A percentile compares a stretch with the other conserved stretches of the same genome.
These are phyloP conservation scores for Aspergillus viridinutans DNA, from an alignment of 2,329 filamentous ascomycete species.

Conservation along the genomic window DNA sequence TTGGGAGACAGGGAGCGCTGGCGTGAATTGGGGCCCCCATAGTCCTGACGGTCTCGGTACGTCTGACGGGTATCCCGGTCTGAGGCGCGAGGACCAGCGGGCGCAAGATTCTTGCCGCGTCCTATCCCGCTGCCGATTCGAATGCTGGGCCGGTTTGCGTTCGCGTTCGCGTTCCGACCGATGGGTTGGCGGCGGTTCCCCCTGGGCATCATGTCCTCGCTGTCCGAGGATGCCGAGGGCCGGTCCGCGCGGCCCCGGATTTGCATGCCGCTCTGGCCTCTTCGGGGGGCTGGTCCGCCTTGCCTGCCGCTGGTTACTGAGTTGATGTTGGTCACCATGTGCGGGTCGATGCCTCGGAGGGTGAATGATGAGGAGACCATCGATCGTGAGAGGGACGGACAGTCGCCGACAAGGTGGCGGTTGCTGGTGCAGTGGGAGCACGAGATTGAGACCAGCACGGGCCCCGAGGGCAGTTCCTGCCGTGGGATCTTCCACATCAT, in stretches of 20 bases:
- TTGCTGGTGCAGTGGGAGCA: conserved; percentile 43
- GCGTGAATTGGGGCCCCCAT: conserved; percentile 17
- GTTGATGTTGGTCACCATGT: conserved; percentile 38
- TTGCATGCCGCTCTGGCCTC: conserved; percentile 26
- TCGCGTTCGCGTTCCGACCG: conserved; percentile 11
- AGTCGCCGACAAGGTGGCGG: conserved; percentile 43
- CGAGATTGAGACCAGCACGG: conserved; percentile 40
- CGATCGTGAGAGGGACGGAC: conserved; percentile 29
- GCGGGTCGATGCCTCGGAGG: conserved; percentile 33
- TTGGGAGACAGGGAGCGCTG: conserved; percentile 32
- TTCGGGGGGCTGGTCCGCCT: conserved; percentile 11
- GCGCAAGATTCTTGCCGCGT: conserved; percentile 22
- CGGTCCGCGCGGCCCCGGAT: conserved; percentile 35
- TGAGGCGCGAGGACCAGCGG: conserved; percentile 12
- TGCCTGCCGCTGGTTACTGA: conserved; percentile 13
- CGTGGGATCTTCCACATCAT: conserved; percentile 51
- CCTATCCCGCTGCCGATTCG: conserved; percentile 31
- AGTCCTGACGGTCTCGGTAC: conserved; percentile 29
- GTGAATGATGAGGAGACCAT: conserved; percentile 36
- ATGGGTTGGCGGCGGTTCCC: conserved; percentile 25
- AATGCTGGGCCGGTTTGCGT: conserved; percentile 30
- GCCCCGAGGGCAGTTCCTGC: conserved; percentile 19
- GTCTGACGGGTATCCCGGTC: conserved; percentile 12
- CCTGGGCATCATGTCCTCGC: conserved; percentile 32
- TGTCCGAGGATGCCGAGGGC: conserved; percentile 27